Conservation (phyloP, 805 yeast genomes). For the Ogataea siamensis region DNA sequence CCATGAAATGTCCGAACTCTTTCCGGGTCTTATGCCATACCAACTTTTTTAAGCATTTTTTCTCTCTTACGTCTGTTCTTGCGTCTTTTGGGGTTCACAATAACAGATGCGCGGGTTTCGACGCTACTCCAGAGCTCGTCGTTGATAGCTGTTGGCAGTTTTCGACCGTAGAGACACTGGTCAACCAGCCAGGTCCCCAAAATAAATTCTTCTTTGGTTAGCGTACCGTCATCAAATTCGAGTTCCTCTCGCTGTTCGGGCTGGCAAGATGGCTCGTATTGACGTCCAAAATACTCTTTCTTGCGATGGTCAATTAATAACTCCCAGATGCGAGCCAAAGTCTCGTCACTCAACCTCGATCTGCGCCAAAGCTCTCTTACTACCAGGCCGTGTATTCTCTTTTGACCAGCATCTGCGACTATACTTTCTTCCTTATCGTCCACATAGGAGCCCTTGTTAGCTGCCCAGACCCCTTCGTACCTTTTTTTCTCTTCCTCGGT, state of each 20-base stretch:
- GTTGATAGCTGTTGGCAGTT: slow-evolving; percentile 70
- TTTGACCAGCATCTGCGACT: slow-evolving; percentile 2
- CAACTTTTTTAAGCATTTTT: slow-evolving; percentile 24
- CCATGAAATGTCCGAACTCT: not conserved
- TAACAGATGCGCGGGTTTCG: slow-evolving; percentile 33
- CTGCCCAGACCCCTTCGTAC: slow-evolving; percentile 92
- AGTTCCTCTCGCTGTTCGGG: slow-evolving; percentile 40
- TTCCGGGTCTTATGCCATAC: slow-evolving; percentile 14
- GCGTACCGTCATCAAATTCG: slow-evolving; percentile 73
- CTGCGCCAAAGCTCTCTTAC: slow-evolving; percentile 81
- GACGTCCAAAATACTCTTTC: slow-evolving; percentile 39
- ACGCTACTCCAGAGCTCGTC: slow-evolving; percentile 81
- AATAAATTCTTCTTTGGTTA: slow-evolving; percentile 77
- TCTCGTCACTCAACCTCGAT: slow-evolving; percentile 65
- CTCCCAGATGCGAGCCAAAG: slow-evolving; percentile 67
- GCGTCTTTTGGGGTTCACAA: slow-evolving; percentile 18
- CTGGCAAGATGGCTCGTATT: slow-evolving; percentile 2
- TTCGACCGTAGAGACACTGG: slow-evolving; percentile 91
- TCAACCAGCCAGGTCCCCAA: slow-evolving; percentile 99
- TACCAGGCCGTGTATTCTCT: slow-evolving; percentile 52
- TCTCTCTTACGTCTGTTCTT: slow-evolving; percentile 17
- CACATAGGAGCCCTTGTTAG: slow-evolving; percentile 71
- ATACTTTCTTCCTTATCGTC: slow-evolving; percentile 12
- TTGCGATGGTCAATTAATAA: slow-evolving; percentile 54
- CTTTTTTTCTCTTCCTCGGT: slow-evolving; percentile 72